Base-by-base conservation (phyloP, 2,329 filamentous ascomycete genomes). In the Xylariaceae sp. region DNA sequence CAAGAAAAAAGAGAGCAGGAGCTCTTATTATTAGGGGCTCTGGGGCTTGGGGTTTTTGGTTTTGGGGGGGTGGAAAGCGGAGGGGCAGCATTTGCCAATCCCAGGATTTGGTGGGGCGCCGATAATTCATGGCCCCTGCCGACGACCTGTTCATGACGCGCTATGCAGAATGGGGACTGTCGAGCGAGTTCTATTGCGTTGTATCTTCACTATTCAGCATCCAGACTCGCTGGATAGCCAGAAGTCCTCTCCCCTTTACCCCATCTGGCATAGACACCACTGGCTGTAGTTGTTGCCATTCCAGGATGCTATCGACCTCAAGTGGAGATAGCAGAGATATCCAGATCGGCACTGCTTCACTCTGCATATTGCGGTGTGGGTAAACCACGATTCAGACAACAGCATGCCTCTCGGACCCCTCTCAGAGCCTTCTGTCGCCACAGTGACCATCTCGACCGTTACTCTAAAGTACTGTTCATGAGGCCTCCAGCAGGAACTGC, bases 11-110 rank as follows among this genome's bases (percentile, higher is more conserved):
- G 48, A 48, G 54, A 56, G 46, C 44, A 45, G 46, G 31, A 44
- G 51, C 46, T 49, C 47, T 43, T 49, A 51, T 54, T 49, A 48
- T 15, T 36, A 51, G 51, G 39, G 35, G 7, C 44, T 49, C 40
- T 15, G 49, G 40, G 40, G 18, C 22, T 42, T 42, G 33, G 11
- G 12, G 12, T 4, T 5, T 12, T 36, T 4, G 33, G 33, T 3
- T 36, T 36, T 36, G 27, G 14, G 42, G 42, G 45, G 44, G 46
- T 27, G 22, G 4, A 7, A 27, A 27, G 22, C 40, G 42, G 54
- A 56, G 54, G 54, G 54, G 54, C 54, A 54, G 11, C 22, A 15
- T 41, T 39, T 46, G 32, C 35, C 38, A 31, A 44, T 46, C 46
- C 18, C 27, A 56, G 51, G 47, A 27, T 42, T 42, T 27, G 45